Evolutionary conservation across 1,139 yeast species (phyloP).

Genomic region (Yamadazyma trypodendri): DNA sequence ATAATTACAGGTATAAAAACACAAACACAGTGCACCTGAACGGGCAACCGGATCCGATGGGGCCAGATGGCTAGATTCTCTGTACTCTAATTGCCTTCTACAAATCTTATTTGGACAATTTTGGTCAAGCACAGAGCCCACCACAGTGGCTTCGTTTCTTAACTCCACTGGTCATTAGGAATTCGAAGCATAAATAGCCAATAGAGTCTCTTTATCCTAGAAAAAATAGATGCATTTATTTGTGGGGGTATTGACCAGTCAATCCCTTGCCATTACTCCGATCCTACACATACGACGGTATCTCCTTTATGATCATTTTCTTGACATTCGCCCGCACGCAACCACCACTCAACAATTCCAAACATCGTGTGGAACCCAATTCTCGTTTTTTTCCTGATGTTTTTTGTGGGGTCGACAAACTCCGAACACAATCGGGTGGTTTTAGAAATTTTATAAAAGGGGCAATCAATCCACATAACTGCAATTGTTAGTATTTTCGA

Average conservation of each 20-base stretch:
- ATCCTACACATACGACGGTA: neutral
- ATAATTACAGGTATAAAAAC: no score
- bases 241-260: neutral
- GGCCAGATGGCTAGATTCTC: no score
- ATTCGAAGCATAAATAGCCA: neutral
- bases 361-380: neutral
- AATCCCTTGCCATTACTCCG: neutral
- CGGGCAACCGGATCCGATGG: no score
- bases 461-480: neutral
- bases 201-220: neutral
- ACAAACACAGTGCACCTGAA: no score
- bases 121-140: no score
- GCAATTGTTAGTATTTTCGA: neutral
- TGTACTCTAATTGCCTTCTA: no score
- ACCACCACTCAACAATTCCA: conserved; percentile 3
- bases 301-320: neutral
- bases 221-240: neutral
- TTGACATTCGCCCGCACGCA: neutral
- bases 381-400: neutral
- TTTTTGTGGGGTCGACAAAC: conserved; percentile 9
- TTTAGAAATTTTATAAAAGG: conserved; percentile 4
- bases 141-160: no score
- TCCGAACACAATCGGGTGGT: conserved; percentile 3
- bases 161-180: neutral
- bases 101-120: no score